A percentile compares a stretch with the other conserved stretches of the same genome.
phyloP scores from a whole-genome alignment of 2,329 filamentous ascomycete species.

The Pseudocercospora eumusae region DNA sequence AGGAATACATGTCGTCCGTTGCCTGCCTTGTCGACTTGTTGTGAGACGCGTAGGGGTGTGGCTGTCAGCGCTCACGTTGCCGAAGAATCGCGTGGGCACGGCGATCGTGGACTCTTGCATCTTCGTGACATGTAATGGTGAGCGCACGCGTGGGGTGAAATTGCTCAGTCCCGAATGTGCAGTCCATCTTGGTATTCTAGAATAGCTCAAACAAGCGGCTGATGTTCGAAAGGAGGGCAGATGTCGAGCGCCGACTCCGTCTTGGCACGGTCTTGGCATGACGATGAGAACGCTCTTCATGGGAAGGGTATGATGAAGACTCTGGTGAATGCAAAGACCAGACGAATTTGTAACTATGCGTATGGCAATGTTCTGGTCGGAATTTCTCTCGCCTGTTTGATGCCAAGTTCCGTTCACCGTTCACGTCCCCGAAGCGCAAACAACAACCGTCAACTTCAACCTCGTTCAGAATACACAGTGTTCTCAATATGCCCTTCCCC shows the following conservation, averaged over 20 bases:
- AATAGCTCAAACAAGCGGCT: too few relatives aligned
- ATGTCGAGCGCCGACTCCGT: background rate
- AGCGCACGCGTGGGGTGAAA: too few relatives aligned
- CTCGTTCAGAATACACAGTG: too few relatives aligned
- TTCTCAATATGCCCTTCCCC: constrained; percentile 75
- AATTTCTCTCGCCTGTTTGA: too few relatives aligned
- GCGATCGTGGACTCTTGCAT: too few relatives aligned
- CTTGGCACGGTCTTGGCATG: background rate
- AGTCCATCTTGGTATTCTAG: background rate
- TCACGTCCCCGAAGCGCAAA: too few relatives aligned
- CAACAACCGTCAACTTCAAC: too few relatives aligned
- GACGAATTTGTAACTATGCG: background rate
- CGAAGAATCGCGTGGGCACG: background rate
- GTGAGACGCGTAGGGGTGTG: background rate
- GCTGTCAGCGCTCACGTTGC: background rate
- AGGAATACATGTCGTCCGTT: too few relatives aligned
- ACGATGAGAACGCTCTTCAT: background rate
- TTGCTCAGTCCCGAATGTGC: background rate
- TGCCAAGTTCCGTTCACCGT: too few relatives aligned
- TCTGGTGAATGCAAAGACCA: background rate
- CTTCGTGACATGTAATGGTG: too few relatives aligned
- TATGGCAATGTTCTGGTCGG: background rate
- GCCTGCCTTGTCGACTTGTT: background rate
- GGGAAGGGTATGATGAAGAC: background rate
- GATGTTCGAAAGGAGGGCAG: background rate